Base-by-base conservation (phyloP, 345 rosid genomes). In the Garcia nutans region DNA sequence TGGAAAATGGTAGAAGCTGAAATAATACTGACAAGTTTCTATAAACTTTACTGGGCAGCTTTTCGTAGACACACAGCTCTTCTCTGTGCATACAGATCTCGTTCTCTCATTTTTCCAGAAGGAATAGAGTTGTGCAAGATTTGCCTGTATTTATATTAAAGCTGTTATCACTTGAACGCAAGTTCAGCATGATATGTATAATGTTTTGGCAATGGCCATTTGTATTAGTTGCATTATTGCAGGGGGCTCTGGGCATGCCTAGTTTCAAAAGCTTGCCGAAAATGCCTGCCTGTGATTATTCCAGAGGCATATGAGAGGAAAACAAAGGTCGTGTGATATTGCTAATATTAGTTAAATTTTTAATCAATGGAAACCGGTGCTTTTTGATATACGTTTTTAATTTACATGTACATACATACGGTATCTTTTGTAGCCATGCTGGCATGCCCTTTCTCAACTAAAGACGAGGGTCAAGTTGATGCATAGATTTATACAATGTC, bases 81-180 rank as follows among this genome's bases (percentile, higher is more conserved):
- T 95, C 89, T 89, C 97, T 68, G 97, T 93, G 80, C 97, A 91
- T 77, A 95, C 99, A 57, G 97, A 95, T 89, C 92, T 88, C 19
- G 92, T 89, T 71, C 99, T 90, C 72, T 93, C 99, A 22, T 93
- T 87, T 80, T 85, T 89, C 82, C 99, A 95, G 88, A 95, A 93
- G 91, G 93, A 93, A 72, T 93, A 88, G 88, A 41, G 65, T 70
- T 54, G 58, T 37, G 65, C 28, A 45, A 70, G 68, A 60, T 69
- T 68, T 74, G 72, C 73, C 60, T 55, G 26, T 22, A 58, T 16
- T 65, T 49, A 42, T 77, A 59, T 47, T n/a, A 47, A 9, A 56
- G 55, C 33, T 76, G 75, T 77, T 83, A 64, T 66, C 67, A 72
- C 67, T 66, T 75, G 84, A 82, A 80, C 74, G 62, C 65, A 58